Evolutionary conservation across 108 stramenopile species (phyloP).

Genomic region (Skeletonema tropicum): DNA sequence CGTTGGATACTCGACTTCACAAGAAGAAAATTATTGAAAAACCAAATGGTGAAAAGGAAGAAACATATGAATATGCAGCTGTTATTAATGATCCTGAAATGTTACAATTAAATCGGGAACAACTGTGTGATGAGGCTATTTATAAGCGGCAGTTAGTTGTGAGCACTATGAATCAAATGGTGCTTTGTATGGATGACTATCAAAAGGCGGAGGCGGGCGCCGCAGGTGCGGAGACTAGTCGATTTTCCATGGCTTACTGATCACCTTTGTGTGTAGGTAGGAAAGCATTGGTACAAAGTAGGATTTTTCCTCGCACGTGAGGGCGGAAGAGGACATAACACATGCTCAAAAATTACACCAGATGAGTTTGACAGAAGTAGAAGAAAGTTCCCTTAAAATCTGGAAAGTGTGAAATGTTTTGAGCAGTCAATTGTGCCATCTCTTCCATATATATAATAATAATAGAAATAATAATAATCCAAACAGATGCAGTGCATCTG

Average conservation of each 20-base stretch:
- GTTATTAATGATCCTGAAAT: constrained; percentile 43
- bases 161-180: constrained; percentile 40
- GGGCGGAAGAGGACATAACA: not conserved
- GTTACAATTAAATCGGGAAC: constrained; percentile 36
- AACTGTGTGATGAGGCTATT: constrained; percentile 38
- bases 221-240: constrained; percentile 17
- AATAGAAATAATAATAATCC: too few species aligned
- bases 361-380: not conserved
- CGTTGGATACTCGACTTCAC: constrained; percentile 31
- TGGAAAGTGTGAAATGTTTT: not conserved
- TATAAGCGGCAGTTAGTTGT: constrained; percentile 39
- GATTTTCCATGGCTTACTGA: constrained; percentile 42
- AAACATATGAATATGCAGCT: constrained; percentile 27
- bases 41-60: constrained; percentile 22
- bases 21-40: constrained; percentile 26
- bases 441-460: not conserved
- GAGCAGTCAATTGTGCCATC: not conserved
- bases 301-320: not conserved
- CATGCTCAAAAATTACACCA: not conserved
- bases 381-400: not conserved
- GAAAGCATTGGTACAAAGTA: not conserved
- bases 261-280: not conserved
- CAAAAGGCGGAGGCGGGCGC: constrained; percentile 41
- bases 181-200: constrained; percentile 41
- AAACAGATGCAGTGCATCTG: not conserved